Base-by-base conservation (phyloP, 345 rosid species). In the Citrus unshiu region DNA sequence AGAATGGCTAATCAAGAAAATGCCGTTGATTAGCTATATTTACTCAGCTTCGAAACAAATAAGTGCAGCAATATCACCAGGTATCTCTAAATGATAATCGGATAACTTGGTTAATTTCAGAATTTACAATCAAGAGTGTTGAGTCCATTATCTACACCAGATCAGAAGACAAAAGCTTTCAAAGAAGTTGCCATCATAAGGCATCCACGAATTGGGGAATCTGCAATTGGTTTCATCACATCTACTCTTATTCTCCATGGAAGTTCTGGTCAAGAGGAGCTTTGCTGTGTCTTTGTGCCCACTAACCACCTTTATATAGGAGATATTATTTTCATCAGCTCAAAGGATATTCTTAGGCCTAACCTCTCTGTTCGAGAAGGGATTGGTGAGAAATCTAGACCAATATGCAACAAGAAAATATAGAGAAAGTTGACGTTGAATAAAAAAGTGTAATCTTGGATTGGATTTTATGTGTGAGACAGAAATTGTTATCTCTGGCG, bases 21-120 rank as follows among this genome's bases (percentile, higher is more conserved):
- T 93, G 95, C 94, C 95, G 5, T 83, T 91, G 0, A 73, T 91
- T 16, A 86, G 97, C 65, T 89, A 93, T 51, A 93, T 90, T 43
- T 93, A 91, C 83, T 85, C 91, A 1, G 94, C 97, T 82, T 93
- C 95, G 16, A 91, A 93, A 74, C 93, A 91, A 88, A 91, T 91
- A 6, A 93, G 92, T 66, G 87, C 92, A 58, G 95, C 97, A 22
- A 91, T 93, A 82, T 91, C 95, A 25, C 90, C 95, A 25, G 95
- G 93, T 91, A 32, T 51, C 32, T 30, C 39, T 75, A 35, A 37
- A 27, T 51, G 54, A 57, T 75, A 37, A 37, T 24, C 16, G 39
- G 14, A 76, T 69, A 8, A 43, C 72, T 69, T 78, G 4, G 43
- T 34, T 30, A 14, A 57, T 68, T 43, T 76, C 67, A 32, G 39